Evolutionary conservation across 2,329 filamentous ascomycete genomes (phyloP), one percentile per base, ranked within the genome.

Genomic region (Neofusicoccum cordaticola): DNA sequence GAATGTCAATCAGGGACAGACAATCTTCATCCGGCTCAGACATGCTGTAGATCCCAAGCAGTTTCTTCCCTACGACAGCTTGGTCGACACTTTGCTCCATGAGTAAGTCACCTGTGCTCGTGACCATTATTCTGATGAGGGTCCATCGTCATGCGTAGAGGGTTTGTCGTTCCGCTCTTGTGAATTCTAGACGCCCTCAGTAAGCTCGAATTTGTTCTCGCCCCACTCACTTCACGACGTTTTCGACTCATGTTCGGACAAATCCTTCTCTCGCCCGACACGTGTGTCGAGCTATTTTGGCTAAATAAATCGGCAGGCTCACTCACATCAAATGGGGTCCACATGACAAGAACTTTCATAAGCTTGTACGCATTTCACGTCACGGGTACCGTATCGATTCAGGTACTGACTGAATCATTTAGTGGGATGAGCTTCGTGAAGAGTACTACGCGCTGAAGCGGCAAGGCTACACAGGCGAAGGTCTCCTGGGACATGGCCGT

Each of bases 31-130:
- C 22, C 88, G 94, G 48, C 81, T 98, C 65, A 88, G 94, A 64
- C 89, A 95, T 76, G 82, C 90, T 5, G 83, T 85, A 70, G 91
- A 96, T 74, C 83, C 85, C 9, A 86, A 82, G 44, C 88, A 92
- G 70, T 98, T 98, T 72, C 77, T 97, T 19, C 88, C 90, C 1
- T 79, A 93, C 65, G 92, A 97, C 72, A 82, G 90, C 68, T 84
- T 97, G 7, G 83, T 92, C 48, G 93, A 97, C 76, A 98, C 94
- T 0, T 90, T 98, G 88, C 86, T 98, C 19, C 94, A 98, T 74
- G 94, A 98, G 81, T 83, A 71, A 73, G 79, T 74, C 12, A 9
- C 39, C 27, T 56, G 37, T 22, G 41, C 41, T 60, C 35, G 42
- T 37, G 42, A 39, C 34, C 9, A 22, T 34, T 9, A 8, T 39